Evolutionary conservation across 495 filamentous ascomycete genomes (phyloP).

Genomic region (Aspergillus cristatus): DNA sequence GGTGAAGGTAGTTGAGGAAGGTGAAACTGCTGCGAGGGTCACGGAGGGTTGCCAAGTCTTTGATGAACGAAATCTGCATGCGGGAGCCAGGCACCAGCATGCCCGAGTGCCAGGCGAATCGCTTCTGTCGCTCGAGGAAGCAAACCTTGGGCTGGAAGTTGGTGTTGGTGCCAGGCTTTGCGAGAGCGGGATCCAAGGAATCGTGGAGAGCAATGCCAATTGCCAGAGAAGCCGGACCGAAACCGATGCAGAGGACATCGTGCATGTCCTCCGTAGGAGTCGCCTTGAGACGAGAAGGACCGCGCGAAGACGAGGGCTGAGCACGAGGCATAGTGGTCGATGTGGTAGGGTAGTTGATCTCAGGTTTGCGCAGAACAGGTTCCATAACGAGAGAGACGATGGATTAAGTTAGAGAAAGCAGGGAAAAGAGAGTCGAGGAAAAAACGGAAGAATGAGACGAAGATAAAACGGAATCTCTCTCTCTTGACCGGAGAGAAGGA

Average conservation of each 20-base stretch:
- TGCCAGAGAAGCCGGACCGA: constrained; percentile 88
- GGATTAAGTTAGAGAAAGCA: neutral
- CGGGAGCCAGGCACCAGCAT: constrained; percentile 89
- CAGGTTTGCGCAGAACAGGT: constrained; percentile 13
- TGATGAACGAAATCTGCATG: constrained; percentile 98
- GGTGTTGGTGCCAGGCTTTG: constrained; percentile 14
- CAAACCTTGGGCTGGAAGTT: constrained; percentile 54
- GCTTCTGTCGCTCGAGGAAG: constrained; percentile 76
- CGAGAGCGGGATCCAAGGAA: constrained; percentile 33
- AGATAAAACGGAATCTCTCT: neutral
- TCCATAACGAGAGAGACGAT: constrained; percentile 8
- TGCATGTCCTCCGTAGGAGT: constrained; percentile 49
- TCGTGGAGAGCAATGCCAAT: constrained; percentile 88
- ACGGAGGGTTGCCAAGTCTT: constrained; percentile 84
- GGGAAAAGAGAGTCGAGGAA: neutral
- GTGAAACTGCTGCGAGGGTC: constrained; percentile 88
- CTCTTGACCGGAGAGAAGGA: neutral
- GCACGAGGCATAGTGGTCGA: constrained; percentile 15
- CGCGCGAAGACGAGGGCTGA: constrained; percentile 7
- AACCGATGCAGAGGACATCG: constrained; percentile 85
- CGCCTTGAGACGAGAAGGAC: constrained; percentile 15
- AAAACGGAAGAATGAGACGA: neutral
- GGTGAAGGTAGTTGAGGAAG: constrained; percentile 87
- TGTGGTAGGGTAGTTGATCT: constrained; percentile 13
- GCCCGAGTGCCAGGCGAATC: constrained; percentile 87